These are phyloP conservation scores for Aaosphaeria arxii DNA, from an alignment of 2,329 filamentous ascomycete genomes.

Conservation along the genomic window DNA sequence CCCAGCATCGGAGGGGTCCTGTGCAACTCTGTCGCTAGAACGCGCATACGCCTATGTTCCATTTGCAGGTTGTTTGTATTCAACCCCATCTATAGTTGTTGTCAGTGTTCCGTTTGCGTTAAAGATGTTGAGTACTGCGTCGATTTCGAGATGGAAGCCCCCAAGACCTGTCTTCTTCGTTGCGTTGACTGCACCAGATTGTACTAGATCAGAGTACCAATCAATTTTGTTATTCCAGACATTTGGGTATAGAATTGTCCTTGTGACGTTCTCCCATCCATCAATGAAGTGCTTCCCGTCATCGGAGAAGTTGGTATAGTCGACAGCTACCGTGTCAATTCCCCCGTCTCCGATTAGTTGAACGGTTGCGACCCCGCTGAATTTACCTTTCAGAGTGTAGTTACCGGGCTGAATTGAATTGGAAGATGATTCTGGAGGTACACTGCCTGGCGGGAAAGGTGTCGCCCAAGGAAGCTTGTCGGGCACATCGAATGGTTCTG, in stretches of 20 bases:
- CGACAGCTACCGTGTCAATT: constrained; percentile 23
- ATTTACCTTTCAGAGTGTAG: constrained; percentile 1
- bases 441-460: constrained; percentile 19
- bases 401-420: neutral
- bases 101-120: neutral
- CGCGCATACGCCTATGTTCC: neutral
- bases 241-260: constrained; percentile 9
- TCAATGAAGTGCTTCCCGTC: constrained; percentile 29
- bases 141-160: constrained; percentile 22
- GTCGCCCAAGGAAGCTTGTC: constrained; percentile 34
- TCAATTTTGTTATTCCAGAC: constrained; percentile 21
- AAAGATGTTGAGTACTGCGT: neutral
- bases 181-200: constrained; percentile 23
- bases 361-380: constrained; percentile 6
- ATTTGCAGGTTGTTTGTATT: neutral
- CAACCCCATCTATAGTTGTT: neutral
- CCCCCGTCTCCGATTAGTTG: constrained; percentile 4
- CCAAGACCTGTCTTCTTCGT: constrained; percentile 39
- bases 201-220: constrained; percentile 40
- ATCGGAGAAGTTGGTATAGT: constrained; percentile 37
- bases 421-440: neutral
- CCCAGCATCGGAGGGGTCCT: no score
- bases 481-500: constrained; percentile 15
- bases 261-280: constrained; percentile 34
- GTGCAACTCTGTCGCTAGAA: no score